Evolutionary conservation across 257 asterid genomes (phyloP).

Genomic region (Lycium barbarum): DNA sequence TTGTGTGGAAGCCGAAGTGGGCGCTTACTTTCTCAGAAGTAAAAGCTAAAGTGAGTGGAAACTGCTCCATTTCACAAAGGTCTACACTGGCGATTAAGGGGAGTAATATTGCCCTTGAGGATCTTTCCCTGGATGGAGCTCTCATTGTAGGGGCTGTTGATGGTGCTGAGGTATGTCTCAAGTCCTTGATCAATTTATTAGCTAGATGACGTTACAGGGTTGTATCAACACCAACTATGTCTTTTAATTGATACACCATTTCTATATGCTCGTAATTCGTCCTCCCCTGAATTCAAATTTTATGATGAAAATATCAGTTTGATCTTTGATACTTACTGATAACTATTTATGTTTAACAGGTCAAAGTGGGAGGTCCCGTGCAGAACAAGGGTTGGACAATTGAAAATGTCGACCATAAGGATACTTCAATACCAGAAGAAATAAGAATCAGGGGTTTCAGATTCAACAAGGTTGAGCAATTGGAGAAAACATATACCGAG

Average conservation of each 20-base stretch:
- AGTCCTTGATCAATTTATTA: not conserved
- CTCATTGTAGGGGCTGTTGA: slow-evolving; percentile 69
- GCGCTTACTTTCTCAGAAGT: slow-evolving; percentile 84
- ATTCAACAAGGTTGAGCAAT: slow-evolving; percentile 75
- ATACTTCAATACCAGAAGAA: slow-evolving; percentile 77
- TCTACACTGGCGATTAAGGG: slow-evolving; percentile 83
- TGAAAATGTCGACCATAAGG: slow-evolving; percentile 75
- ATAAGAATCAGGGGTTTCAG: slow-evolving; percentile 90
- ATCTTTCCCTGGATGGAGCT: slow-evolving; percentile 89
- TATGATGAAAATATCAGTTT: not conserved
- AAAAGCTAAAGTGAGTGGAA: slow-evolving; percentile 64
- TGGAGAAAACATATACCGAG: slow-evolving; percentile 58
- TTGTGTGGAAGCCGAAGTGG: slow-evolving; percentile 95
- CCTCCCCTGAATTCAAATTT: not conserved
- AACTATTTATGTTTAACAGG: slow-evolving; percentile 49
- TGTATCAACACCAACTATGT: slow-evolving; percentile 3
- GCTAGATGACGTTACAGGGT: not conserved
- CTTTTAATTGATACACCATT: not conserved
- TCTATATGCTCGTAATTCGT: not conserved
- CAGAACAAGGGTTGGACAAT: slow-evolving; percentile 84
- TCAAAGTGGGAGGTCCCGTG: slow-evolving; percentile 66
- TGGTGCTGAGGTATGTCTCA: slow-evolving; percentile 72
- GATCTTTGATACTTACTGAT: not conserved
- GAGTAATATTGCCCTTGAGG: slow-evolving; percentile 59
- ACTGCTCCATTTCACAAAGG: slow-evolving; percentile 65